phyloP scores from a whole-genome alignment of 441 rosid species.

The Pelargonium myrrhifolium region DNA sequence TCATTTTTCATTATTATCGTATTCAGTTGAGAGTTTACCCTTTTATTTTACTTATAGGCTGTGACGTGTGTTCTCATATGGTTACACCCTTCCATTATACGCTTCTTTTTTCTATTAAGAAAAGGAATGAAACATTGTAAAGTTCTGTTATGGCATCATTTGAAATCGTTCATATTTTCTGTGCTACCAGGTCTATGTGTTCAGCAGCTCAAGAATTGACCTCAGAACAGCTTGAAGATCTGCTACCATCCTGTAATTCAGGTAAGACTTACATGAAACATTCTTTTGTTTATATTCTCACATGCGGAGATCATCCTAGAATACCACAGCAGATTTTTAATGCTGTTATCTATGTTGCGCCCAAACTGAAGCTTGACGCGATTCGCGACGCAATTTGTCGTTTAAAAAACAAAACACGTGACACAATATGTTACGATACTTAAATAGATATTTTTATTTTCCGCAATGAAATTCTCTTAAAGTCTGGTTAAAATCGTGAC shows the following conservation, averaged over 20 bases:
- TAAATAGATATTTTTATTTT: too few species aligned
- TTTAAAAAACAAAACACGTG: too few species aligned
- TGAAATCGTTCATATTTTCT: conserved; percentile 8
- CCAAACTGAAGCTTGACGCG: too few species aligned
- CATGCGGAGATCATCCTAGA: neutral
- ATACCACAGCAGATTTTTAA: neutral
- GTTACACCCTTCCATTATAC: neutral
- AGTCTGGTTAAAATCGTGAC: conserved; percentile 7
- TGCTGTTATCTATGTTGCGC: neutral
- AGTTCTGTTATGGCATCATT: neutral
- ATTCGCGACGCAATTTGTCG: too few species aligned
- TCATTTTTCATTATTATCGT: neutral
- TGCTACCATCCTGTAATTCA: conserved; percentile 39
- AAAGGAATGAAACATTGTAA: neutral
- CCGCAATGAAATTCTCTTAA: too few species aligned
- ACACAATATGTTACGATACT: too few species aligned
- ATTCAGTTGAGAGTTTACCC: neutral
- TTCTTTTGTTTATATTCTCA: conserved; percentile 1
- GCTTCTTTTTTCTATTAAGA: neutral
- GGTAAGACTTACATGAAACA: conserved; percentile 33
- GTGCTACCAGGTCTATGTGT: conserved; percentile 49
- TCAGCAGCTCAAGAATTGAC: conserved; percentile 50
- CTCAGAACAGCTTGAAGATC: conserved; percentile 51
- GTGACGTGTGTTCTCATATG: too few species aligned
- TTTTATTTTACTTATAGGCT: too few species aligned